Evolutionary conservation across 2,329 filamentous ascomycete species (phyloP).

Genomic region (Xylariaceae sp.): DNA sequence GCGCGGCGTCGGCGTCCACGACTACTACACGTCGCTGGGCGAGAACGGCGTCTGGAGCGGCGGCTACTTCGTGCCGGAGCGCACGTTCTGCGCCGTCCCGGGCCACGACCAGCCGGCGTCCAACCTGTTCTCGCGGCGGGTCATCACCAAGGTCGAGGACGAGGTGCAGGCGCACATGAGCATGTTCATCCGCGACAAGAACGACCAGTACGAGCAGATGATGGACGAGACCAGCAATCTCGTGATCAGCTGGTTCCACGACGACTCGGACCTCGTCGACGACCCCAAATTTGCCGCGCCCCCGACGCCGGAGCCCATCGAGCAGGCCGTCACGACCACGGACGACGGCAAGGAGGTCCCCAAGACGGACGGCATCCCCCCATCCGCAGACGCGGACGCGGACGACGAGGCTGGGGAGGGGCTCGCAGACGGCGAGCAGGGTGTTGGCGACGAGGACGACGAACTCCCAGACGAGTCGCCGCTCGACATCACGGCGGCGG

Average conservation of each 20-base stretch:
- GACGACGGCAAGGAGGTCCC: slow-evolving; percentile 24
- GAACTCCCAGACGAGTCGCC: slow-evolving; percentile 35
- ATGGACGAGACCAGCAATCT: slow-evolving; percentile 49
- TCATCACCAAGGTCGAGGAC: slow-evolving; percentile 59
- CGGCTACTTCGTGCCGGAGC: slow-evolving; percentile 53
- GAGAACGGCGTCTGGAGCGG: slow-evolving; percentile 58
- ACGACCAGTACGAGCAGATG: slow-evolving; percentile 58
- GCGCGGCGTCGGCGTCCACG: slow-evolving; percentile 59
- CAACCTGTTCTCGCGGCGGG: slow-evolving; percentile 40
- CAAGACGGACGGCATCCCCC: slow-evolving; percentile 16
- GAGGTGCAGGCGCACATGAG: slow-evolving; percentile 67
- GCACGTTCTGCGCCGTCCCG: slow-evolving; percentile 74
- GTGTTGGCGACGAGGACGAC: slow-evolving; percentile 7
- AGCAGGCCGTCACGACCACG: slow-evolving; percentile 26
- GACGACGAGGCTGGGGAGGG: slow-evolving; percentile 4
- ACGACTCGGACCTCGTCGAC: slow-evolving; percentile 37
- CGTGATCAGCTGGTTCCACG: slow-evolving; percentile 49
- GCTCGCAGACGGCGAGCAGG: background rate
- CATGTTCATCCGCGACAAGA: slow-evolving; percentile 56
- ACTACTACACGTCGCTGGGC: slow-evolving; percentile 71
- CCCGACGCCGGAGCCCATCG: slow-evolving; percentile 29
- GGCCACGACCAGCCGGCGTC: slow-evolving; percentile 36
- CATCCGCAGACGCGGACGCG: slow-evolving; percentile 10
- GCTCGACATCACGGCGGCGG: slow-evolving; percentile 45
- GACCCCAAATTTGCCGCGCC: slow-evolving; percentile 38